Conservation (phyloP, 805 yeast genomes). For the Priceomyces melissophilus region DNA sequence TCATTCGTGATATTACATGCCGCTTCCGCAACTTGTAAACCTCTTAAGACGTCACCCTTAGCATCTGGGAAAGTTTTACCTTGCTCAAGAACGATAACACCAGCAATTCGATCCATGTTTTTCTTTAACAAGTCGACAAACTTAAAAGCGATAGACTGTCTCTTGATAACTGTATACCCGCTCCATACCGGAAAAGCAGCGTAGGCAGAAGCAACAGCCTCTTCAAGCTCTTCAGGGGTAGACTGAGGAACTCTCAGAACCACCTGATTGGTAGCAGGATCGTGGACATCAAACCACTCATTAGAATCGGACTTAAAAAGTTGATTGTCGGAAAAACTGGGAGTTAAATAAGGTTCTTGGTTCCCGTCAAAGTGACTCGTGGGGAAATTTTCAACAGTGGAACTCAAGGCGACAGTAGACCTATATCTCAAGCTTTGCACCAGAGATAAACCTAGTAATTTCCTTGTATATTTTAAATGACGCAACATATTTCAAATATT, state of each 20-base stretch:
- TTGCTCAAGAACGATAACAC: constrained; percentile 46
- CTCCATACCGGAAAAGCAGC: constrained; percentile 60
- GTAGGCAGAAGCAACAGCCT: constrained; percentile 63
- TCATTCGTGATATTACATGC: constrained; percentile 65
- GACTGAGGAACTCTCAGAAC: constrained; percentile 71
- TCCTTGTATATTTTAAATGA: too few species aligned
- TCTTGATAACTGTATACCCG: constrained; percentile 53
- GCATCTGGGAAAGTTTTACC: constrained; percentile 78
- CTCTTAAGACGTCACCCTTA: constrained; percentile 68
- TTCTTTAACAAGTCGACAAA: constrained; percentile 60
- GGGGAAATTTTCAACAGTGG: constrained; percentile 38
- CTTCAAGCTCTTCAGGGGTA: constrained; percentile 60
- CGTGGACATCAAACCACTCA: constrained; percentile 66
- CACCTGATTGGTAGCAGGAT: constrained; percentile 70
- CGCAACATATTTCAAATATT: background rate
- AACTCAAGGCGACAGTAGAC: constrained; percentile 19
- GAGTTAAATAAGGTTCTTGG: constrained; percentile 47
- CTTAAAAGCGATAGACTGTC: constrained; percentile 71
- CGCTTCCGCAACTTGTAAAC: constrained; percentile 76
- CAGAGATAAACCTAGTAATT: background rate
- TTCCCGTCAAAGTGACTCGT: constrained; percentile 32
- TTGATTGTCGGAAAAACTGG: constrained; percentile 50
- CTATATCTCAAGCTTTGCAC: constrained; percentile 5
- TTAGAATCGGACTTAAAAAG: constrained; percentile 47
- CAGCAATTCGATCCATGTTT: constrained; percentile 67